A percentile compares a stretch with the other conserved stretches of the same genome.
Evolutionary conservation across 148 eudicot genomes (phyloP).

Genomic region (Rhododendron ovatum): DNA sequence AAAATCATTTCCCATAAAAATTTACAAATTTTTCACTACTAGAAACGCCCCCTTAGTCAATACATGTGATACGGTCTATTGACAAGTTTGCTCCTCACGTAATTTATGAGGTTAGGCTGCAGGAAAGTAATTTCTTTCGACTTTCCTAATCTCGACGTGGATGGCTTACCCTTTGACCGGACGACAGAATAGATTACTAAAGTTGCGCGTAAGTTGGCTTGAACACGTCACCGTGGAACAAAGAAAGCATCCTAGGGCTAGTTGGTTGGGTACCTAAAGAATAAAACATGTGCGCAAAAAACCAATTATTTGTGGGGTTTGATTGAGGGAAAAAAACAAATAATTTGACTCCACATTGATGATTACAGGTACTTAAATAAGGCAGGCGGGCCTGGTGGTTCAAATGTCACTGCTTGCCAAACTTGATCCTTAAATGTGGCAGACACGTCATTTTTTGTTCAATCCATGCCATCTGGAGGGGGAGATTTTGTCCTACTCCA

Average conservation of each 20-base stretch:
- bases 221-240: no score
- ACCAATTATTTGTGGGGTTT: not conserved
- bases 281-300: conserved; percentile 2
- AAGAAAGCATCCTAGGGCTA: no score
- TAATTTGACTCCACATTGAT: not conserved
- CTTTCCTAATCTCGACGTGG: no score
- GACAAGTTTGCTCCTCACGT: no score
- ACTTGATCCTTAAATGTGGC: conserved; percentile 5
- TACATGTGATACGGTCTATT: no score
- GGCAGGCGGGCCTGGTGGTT: conserved; percentile 9
- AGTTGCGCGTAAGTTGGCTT: rapidly evolving
- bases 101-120: no score
- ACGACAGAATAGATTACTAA: rapidly evolving
- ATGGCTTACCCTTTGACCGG: no score
- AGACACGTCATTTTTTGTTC: not conserved
- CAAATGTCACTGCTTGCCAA: conserved; percentile 6
- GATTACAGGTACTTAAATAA: not conserved
- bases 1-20: no score
- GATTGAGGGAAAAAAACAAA: not conserved
- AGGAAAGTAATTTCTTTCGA: no score
- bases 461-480: not conserved
- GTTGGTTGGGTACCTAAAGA: not conserved
- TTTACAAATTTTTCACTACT: no score
- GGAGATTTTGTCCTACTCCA: not conserved
- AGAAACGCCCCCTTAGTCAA: no score